Percentiles rank a stretch among this genome's conserved stretches.
These are phyloP conservation scores for Pisolithus marmoratus DNA, from an alignment of 768 basidiomycete genomes.

Conservation along the genomic window DNA sequence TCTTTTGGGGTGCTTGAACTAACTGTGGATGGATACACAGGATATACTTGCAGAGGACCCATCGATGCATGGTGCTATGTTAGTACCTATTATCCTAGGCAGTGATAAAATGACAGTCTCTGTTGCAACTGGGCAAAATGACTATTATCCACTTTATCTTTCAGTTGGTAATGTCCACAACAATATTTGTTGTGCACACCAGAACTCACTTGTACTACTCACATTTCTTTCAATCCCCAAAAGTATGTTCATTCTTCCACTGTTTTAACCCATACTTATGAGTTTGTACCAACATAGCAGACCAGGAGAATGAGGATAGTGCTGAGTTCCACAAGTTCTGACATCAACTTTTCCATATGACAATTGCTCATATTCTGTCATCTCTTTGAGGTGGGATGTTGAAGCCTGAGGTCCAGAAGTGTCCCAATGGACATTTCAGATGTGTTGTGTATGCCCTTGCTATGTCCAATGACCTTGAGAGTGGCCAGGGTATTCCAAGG, in stretches of 20 bases:
- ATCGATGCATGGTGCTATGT: conserved; percentile 8
- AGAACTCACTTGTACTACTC: conserved; percentile 3
- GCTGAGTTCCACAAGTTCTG: conserved; percentile 14
- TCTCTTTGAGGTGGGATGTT: conserved; percentile 23
- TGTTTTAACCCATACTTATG: too few relatives aligned
- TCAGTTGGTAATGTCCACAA: conserved; percentile 9
- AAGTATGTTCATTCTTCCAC: too few relatives aligned
- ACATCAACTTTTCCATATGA: conserved; percentile 25
- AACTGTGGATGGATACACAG: conserved; percentile 25
- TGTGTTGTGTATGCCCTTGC: conserved; percentile 28
- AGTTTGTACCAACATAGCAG: background rate
- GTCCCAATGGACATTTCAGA: conserved; percentile 28
- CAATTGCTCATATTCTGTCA: conserved; percentile 20
- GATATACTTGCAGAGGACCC: conserved; percentile 17
- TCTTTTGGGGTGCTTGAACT: background rate
- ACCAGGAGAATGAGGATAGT: conserved; percentile 3
- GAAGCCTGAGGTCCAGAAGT: conserved; percentile 17
- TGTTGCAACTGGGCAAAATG: conserved; percentile 7
- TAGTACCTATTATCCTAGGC: conserved; percentile 5
- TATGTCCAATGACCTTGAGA: background rate
- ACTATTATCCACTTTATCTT: conserved; percentile 9
- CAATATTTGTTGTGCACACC: conserved; percentile 3
- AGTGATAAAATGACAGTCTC: conserved; percentile 10
- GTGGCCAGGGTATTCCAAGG: background rate
- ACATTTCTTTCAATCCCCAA: conserved; percentile 14